Percentiles rank a stretch among this genome's conserved stretches.
Evolutionary conservation across 306 rosid species (phyloP).

Genomic region (Neltuma alba): DNA sequence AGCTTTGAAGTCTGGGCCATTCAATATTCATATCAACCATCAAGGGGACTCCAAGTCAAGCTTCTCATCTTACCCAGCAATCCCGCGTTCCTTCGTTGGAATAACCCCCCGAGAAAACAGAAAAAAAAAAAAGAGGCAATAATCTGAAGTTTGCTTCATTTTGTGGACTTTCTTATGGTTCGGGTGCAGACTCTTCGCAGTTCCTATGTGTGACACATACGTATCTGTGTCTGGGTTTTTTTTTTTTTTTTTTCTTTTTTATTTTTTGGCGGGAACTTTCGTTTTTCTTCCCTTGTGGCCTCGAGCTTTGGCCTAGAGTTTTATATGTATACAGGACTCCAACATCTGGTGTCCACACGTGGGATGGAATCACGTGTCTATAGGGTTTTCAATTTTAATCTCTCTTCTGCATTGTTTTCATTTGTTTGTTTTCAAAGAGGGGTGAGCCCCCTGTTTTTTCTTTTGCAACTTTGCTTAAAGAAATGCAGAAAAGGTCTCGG

Average conservation of each 20-base stretch:
- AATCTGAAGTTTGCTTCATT: conserved; percentile 37
- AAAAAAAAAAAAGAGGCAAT: conserved; percentile 15
- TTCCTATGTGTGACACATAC: conserved; percentile 36
- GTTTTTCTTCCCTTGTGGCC: conserved; percentile 36
- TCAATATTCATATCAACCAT: conserved; percentile 24
- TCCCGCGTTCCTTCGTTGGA: conserved; percentile 35
- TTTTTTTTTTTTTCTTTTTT: neutral
- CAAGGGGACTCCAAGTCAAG: conserved; percentile 44
- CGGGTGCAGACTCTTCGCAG: conserved; percentile 42
- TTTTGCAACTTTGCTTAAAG: conserved; percentile 37
- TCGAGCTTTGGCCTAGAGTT: conserved; percentile 45
- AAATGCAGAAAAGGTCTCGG: conserved; percentile 55
- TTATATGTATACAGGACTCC: conserved; percentile 31
- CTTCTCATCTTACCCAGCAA: conserved; percentile 41
- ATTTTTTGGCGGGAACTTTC: conserved; percentile 57
- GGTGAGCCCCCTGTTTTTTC: conserved; percentile 25
- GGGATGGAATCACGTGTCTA: conserved; percentile 57
- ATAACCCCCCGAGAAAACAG: conserved; percentile 21
- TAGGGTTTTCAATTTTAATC: conserved; percentile 18
- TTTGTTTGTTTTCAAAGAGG: conserved; percentile 34
- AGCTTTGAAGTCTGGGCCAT: conserved; percentile 35
- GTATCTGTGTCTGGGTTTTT: conserved; percentile 42
- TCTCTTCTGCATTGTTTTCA: conserved; percentile 26
- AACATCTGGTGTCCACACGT: conserved; percentile 40
- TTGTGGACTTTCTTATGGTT: conserved; percentile 43